A percentile compares a stretch with the other conserved stretches of the same genome.
These are phyloP conservation scores for Rugonectria rugulosa DNA, from an alignment of 2,329 filamentous ascomycete genomes.

Conservation along the genomic window DNA sequence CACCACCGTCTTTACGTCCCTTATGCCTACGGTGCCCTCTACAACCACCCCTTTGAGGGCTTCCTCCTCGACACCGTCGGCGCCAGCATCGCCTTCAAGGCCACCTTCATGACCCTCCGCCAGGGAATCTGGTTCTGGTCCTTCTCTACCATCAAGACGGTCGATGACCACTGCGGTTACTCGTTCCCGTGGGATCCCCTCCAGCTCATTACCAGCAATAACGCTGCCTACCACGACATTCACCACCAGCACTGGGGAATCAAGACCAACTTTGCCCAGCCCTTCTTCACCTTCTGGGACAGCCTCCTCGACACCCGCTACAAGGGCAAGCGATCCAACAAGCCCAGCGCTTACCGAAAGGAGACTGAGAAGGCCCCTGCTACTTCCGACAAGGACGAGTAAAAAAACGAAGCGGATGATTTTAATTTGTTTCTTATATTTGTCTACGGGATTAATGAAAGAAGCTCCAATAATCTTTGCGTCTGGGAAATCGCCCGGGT, in stretches of 20 bases:
- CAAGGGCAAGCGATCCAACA: constrained; percentile 65
- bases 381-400: constrained; percentile 18
- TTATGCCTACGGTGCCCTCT: constrained; percentile 95
- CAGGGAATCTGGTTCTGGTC: constrained; percentile 92
- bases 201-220: constrained; percentile 91
- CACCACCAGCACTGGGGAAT: constrained; percentile 99
- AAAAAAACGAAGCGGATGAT: constrained; percentile 29
- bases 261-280: constrained; percentile 92
- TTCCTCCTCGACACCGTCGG: constrained; percentile 93
- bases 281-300: constrained; percentile 98
- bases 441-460: constrained; percentile 32
- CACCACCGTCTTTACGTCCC: constrained; percentile 98
- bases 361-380: constrained; percentile 31
- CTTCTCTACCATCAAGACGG: constrained; percentile 90
- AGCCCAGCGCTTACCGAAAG: constrained; percentile 46
- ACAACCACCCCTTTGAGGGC: constrained; percentile 95
- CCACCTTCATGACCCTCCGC: constrained; percentile 81
- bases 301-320: constrained; percentile 82
- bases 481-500: constrained; percentile 24
- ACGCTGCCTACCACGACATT: constrained; percentile 95
- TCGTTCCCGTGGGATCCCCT: constrained; percentile 94
- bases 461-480: constrained; percentile 20
- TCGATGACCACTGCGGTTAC: constrained; percentile 98
- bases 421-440: constrained; percentile 25
- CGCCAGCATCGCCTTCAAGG: constrained; percentile 82